phyloP scores from a whole-genome alignment of 2,329 filamentous ascomycete genomes.

The Fusarium drepaniforme region DNA sequence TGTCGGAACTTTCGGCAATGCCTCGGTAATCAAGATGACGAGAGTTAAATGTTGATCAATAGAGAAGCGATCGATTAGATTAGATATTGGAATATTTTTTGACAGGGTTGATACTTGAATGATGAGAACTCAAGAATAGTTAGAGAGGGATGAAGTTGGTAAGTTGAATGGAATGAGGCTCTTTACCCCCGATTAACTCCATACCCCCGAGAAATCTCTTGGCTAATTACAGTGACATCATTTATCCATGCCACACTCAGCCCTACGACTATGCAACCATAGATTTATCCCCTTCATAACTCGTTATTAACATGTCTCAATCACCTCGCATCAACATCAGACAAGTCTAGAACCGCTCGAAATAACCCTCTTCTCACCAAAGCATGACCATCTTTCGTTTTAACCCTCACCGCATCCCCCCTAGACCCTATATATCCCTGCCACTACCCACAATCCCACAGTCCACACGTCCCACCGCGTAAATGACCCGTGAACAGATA shows the following conservation, averaged over 20 bases:
- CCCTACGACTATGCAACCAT: neutral
- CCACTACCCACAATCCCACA: neutral
- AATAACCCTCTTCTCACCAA: neutral
- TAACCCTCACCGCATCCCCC: constrained; percentile 1
- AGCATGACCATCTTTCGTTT: neutral
- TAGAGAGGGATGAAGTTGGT: neutral
- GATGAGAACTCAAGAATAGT: neutral
- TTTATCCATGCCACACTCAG: neutral
- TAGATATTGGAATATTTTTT: neutral
- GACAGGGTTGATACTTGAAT: neutral
- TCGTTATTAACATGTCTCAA: neutral
- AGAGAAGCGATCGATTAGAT: neutral
- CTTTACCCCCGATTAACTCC: neutral
- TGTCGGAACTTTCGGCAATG: constrained; percentile 9
- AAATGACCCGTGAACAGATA: neutral
- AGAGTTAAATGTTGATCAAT: neutral
- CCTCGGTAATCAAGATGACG: neutral
- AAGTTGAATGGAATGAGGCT: neutral
- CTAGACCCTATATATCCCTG: neutral
- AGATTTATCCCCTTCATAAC: neutral
- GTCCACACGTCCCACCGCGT: neutral
- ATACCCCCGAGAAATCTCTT: neutral
- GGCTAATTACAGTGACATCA: neutral
- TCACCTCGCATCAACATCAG: neutral
- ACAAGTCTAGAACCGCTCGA: neutral